Evolutionary conservation across 805 yeast species (phyloP).

Genomic region (Starmerella scarabaei): DNA sequence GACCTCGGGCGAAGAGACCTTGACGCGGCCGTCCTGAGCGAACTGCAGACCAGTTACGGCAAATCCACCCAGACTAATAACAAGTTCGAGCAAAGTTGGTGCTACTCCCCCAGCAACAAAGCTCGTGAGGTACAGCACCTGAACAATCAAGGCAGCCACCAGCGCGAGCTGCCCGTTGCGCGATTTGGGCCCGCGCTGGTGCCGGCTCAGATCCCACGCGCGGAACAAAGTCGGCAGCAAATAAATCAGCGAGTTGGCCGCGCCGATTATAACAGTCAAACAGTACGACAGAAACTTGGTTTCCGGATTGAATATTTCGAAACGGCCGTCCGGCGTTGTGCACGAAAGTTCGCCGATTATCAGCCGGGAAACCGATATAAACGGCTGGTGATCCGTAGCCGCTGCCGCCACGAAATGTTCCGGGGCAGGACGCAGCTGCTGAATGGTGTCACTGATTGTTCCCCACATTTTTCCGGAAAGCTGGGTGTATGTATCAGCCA

Average conservation of each 20-base stretch:
- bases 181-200: conserved; percentile 14
- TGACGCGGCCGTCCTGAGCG: conserved; percentile 23
- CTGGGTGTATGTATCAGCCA: too few relatives aligned
- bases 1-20: conserved; percentile 17
- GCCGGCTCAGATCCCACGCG: conserved; percentile 7
- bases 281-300: conserved; percentile 21
- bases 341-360: conserved; percentile 11
- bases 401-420: neutral
- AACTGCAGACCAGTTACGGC: conserved; percentile 11
- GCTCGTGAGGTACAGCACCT: conserved; percentile 9
- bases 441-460: neutral
- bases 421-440: neutral
- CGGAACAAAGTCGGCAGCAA: conserved; percentile 13
- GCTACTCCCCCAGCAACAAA: neutral
- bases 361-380: conserved; percentile 1
- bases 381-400: conserved; percentile 1
- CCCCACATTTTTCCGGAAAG: conserved; percentile 1
- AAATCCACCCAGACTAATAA: conserved; percentile 6
- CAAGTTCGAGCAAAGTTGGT: conserved; percentile 12
- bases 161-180: conserved; percentile 15
- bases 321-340: conserved; percentile 2
- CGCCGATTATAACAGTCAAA: conserved; percentile 13
- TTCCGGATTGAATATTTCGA: conserved; percentile 16
- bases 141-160: conserved; percentile 12
- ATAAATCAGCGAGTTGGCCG: conserved; percentile 4